phyloP scores from a whole-genome alignment of 2,329 filamentous ascomycete genomes.

The Hymenoscyphus repandus region DNA sequence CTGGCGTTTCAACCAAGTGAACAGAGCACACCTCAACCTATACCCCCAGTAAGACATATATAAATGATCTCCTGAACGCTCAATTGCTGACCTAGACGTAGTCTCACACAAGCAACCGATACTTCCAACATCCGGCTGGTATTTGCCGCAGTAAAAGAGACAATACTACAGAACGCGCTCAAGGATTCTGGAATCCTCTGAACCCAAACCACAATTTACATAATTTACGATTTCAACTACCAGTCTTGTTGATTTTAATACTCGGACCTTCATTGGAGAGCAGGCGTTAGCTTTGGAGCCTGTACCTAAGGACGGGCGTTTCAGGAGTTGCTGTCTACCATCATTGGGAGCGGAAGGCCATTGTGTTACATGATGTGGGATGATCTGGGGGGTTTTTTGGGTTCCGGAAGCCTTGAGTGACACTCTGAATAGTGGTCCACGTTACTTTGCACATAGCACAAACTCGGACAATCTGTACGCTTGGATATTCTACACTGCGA shows the following conservation, averaged over 20 bases:
- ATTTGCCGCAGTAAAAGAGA: slow-evolving; percentile 97
- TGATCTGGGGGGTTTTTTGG: slow-evolving; percentile 12
- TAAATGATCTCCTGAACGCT: not conserved
- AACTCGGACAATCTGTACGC: not conserved
- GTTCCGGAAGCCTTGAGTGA: not conserved
- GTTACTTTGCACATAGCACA: slow-evolving; percentile 8
- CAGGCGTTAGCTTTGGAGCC: slow-evolving; percentile 23
- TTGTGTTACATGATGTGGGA: not conserved
- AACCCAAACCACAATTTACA: slow-evolving; percentile 31
- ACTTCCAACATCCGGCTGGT: slow-evolving; percentile 97
- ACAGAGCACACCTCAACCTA: slow-evolving; percentile 88
- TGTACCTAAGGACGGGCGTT: slow-evolving; percentile 17
- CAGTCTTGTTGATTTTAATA: slow-evolving; percentile 17
- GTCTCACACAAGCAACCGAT: slow-evolving; percentile 96
- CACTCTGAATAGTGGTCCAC: slow-evolving; percentile 4
- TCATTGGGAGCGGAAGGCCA: slow-evolving; percentile 11
- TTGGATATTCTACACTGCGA: not conserved
- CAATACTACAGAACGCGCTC: slow-evolving; percentile 94
- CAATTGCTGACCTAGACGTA: slow-evolving; percentile 36
- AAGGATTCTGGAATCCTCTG: slow-evolving; percentile 96
- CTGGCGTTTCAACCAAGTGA: slow-evolving; percentile 99
- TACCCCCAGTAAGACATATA: slow-evolving; percentile 80
- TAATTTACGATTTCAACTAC: slow-evolving; percentile 17
- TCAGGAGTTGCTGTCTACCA: slow-evolving; percentile 24
- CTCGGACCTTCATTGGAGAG: slow-evolving; percentile 17